Evolutionary conservation across 2,329 filamentous ascomycete genomes (phyloP).

Genomic region (Chaetomium olivaceum): DNA sequence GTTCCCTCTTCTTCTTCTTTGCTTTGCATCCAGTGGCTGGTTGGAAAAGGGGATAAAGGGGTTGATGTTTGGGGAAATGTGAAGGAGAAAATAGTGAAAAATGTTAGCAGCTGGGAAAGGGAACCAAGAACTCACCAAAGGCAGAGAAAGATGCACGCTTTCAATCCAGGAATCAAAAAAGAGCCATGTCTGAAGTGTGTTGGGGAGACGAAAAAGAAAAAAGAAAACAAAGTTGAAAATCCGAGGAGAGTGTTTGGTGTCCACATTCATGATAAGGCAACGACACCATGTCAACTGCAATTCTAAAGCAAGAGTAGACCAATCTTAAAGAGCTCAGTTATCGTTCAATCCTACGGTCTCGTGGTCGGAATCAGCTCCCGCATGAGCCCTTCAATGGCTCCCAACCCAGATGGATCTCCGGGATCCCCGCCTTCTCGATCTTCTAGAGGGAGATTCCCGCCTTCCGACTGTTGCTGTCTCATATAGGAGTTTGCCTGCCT

Average conservation of each 20-base stretch:
- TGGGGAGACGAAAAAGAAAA: not conserved
- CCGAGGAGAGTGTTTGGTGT: not conserved
- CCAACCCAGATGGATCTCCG: constrained; percentile 1
- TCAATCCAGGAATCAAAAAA: not conserved
- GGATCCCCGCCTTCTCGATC: not conserved
- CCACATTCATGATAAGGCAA: not conserved
- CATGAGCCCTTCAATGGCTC: constrained; percentile 19
- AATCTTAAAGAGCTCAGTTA: not conserved
- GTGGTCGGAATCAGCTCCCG: constrained; percentile 10
- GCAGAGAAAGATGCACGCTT: not conserved
- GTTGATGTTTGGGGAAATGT: not conserved
- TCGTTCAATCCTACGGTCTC: not conserved
- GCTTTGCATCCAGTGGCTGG: not conserved
- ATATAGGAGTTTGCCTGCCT: not conserved
- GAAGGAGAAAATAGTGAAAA: not conserved
- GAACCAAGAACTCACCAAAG: not conserved
- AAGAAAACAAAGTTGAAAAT: not conserved
- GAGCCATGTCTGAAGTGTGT: not conserved
- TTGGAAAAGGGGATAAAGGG: not conserved
- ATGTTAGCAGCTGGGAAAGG: not conserved
- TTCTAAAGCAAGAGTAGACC: not conserved
- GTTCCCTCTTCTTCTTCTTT: not conserved
- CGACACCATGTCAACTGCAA: not conserved
- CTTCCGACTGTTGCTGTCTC: not conserved
- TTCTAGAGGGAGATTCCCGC: not conserved